Percentiles rank a stretch among this genome's conserved stretches.
These are phyloP conservation scores for Penicillium pancosmium DNA, from an alignment of 495 filamentous ascomycete genomes.

Conservation along the genomic window DNA sequence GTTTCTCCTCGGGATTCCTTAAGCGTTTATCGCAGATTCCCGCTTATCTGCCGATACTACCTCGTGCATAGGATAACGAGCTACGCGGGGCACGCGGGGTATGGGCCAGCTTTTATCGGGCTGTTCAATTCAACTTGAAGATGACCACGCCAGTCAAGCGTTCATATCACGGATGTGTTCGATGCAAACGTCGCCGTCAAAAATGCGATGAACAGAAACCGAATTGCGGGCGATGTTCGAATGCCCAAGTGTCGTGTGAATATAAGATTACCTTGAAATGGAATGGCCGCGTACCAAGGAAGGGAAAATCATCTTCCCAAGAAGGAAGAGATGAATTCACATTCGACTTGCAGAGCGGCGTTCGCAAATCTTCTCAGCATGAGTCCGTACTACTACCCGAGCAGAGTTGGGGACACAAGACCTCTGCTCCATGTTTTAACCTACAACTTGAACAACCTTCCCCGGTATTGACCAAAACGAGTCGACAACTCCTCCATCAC, in stretches of 20 bases:
- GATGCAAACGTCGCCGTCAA: constrained; percentile 22
- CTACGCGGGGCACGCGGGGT: constrained; percentile 8
- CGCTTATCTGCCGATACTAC: not conserved
- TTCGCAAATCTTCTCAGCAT: not conserved
- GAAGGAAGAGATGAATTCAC: not conserved
- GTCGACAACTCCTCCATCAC: constrained; percentile 16
- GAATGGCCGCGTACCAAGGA: constrained; percentile 20
- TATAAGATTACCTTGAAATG: constrained; percentile 20
- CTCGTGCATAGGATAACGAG: not conserved
- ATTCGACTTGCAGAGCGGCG: not conserved
- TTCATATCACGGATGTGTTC: constrained; percentile 18
- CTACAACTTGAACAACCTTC: not conserved
- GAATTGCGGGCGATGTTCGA: constrained; percentile 13
- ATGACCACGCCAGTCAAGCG: constrained; percentile 8
- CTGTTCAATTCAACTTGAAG: not conserved
- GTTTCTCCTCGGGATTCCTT: constrained; percentile 1
- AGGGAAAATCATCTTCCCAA: constrained; percentile 3
- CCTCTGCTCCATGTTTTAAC: not conserved
- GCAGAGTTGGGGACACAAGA: not conserved
- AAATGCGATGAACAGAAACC: constrained; percentile 23
- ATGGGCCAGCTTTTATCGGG: not conserved
- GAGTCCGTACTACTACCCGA: not conserved
- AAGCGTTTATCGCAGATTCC: not conserved
- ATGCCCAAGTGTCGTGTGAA: constrained; percentile 16
- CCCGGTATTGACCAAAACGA: not conserved